These are phyloP conservation scores for Diaporthe citri DNA, from an alignment of 2,329 filamentous ascomycete species.

Conservation along the genomic window DNA sequence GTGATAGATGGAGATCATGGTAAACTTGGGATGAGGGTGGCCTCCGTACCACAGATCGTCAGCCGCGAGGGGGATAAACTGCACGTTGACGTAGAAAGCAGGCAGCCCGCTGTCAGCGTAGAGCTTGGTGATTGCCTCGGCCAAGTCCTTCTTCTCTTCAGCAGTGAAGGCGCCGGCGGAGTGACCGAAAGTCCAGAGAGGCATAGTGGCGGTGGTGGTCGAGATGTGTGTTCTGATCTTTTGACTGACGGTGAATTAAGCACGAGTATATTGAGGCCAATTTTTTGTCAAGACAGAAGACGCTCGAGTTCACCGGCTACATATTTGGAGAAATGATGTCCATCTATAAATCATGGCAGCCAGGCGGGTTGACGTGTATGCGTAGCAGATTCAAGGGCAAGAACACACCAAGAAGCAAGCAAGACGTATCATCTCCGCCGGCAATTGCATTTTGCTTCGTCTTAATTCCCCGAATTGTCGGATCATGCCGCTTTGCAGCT, in stretches of 20 bases:
- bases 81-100: slow-evolving; percentile 12
- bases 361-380: neutral
- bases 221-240: neutral
- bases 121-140: slow-evolving; percentile 15
- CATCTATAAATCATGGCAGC: neutral
- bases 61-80: neutral
- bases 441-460: neutral
- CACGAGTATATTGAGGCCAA: neutral
- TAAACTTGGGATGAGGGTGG: slow-evolving; percentile 4
- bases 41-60: slow-evolving; percentile 12
- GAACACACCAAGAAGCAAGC: neutral
- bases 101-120: neutral
- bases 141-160: slow-evolving; percentile 6
- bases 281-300: neutral
- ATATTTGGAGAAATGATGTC: neutral
- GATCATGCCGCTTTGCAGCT: neutral
- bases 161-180: slow-evolving; percentile 20
- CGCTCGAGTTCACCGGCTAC: too few relatives aligned
- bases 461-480: neutral
- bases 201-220: neutral
- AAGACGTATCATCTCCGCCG: neutral
- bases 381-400: neutral
- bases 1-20: slow-evolving; percentile 4
- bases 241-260: neutral
- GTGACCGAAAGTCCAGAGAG: slow-evolving; percentile 20